Evolutionary conservation across 2,329 filamentous ascomycete species (phyloP).

Genomic region (Escovopsis sp.): DNA sequence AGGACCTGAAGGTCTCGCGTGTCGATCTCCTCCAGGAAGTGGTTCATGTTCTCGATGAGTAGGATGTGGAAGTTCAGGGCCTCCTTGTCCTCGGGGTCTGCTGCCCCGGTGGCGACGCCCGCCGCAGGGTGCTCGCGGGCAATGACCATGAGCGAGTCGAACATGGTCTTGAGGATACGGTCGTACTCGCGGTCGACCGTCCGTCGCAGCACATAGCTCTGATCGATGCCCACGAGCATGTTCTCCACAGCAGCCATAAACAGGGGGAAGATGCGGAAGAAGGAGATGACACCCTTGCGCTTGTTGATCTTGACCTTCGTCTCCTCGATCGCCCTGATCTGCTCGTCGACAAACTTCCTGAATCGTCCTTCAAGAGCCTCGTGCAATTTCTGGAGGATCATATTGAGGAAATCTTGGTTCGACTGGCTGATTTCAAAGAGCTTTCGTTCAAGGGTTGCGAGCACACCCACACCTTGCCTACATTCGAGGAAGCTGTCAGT

Average conservation of each 20-base stretch:
- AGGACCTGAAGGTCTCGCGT: constrained; percentile 58
- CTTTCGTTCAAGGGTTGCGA: constrained; percentile 68
- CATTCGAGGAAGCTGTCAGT: constrained; percentile 7
- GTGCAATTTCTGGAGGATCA: constrained; percentile 65
- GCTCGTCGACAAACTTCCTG: constrained; percentile 81
- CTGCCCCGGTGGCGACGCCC: constrained; percentile 25
- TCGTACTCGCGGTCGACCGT: constrained; percentile 79
- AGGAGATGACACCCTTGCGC: constrained; percentile 88
- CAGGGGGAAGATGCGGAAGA: constrained; percentile 82
- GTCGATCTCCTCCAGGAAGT: constrained; percentile 86
- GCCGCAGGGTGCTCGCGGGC: constrained; percentile 52
- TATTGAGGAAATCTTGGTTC: constrained; percentile 82
- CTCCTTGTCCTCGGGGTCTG: constrained; percentile 76
- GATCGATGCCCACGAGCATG: constrained; percentile 50
- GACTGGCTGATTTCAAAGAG: constrained; percentile 68
- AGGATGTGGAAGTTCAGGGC: constrained; percentile 94
- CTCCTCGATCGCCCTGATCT: constrained; percentile 89
- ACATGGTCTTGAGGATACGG: constrained; percentile 87
- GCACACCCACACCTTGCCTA: constrained; percentile 77
- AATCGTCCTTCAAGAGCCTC: constrained; percentile 60
- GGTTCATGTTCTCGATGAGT: constrained; percentile 97
- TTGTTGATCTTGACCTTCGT: constrained; percentile 99
- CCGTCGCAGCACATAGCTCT: constrained; percentile 48
- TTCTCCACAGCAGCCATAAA: constrained; percentile 75
- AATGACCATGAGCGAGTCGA: constrained; percentile 90